Evolutionary conservation across 139 green algal species (phyloP).

Genomic region (Spirogloea muscicola): DNA sequence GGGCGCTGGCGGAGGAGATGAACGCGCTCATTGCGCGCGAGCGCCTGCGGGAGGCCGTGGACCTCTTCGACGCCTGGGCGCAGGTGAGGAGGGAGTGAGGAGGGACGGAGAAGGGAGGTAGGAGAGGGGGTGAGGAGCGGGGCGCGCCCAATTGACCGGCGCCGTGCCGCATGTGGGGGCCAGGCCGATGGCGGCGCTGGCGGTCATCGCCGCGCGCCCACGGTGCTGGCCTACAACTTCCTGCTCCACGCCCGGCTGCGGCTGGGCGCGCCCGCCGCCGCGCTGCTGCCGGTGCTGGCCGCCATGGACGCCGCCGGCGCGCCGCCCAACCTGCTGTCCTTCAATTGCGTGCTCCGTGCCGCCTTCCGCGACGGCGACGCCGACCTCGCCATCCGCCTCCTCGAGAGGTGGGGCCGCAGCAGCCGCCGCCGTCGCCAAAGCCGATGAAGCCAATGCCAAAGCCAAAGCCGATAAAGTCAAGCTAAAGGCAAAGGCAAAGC

Average conservation of each 20-base stretch:
- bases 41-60: no score
- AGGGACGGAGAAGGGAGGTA: no score
- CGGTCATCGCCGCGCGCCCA: no score
- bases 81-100: no score
- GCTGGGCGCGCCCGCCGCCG: neutral
- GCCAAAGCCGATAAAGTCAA: neutral
- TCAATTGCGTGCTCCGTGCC: conserved; percentile 10
- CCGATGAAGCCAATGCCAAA: neutral
- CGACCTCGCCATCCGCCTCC: neutral
- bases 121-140: no score
- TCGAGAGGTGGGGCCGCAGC: neutral
- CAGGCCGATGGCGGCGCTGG: no score
- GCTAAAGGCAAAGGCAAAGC: neutral
- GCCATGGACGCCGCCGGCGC: neutral
- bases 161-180: no score
- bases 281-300: conserved; percentile 1
- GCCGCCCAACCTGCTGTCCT: conserved; percentile 28
- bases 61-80: no score
- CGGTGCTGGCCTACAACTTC: conserved; percentile 20
- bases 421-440: neutral
- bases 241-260: conserved; percentile 15
- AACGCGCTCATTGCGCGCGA: no score
- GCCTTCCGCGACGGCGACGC: conserved; percentile 9
- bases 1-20: no score
- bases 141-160: no score